phyloP scores from a whole-genome alignment of 1,284 basidiomycete species.

The Apiotrichum montevideense region DNA sequence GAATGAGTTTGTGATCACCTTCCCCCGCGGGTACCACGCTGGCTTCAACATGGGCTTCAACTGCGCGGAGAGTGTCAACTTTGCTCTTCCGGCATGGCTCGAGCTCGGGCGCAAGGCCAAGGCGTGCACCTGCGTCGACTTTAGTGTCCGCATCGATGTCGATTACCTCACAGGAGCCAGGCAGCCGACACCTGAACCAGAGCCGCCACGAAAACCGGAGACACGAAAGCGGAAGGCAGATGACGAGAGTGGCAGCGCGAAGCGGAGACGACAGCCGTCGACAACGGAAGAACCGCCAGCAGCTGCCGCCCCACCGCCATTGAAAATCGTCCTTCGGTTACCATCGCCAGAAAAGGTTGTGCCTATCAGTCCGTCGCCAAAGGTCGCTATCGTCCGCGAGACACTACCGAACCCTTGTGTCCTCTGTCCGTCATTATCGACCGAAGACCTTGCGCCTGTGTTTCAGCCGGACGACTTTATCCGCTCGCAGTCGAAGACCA shows the following conservation, averaged over 20 bases:
- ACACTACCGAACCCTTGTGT: conserved; percentile 57
- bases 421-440: conserved; percentile 62
- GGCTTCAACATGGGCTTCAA: conserved; percentile 97
- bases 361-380: neutral
- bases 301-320: neutral
- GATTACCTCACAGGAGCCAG: conserved; percentile 56
- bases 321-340: neutral
- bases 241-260: neutral
- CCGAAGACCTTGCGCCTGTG: conserved; percentile 60
- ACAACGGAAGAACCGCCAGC: too few relatives aligned
- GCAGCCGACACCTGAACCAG: neutral
- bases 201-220: neutral
- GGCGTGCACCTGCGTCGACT: conserved; percentile 72
- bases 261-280: neutral
- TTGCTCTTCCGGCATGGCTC: conserved; percentile 91
- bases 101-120: conserved; percentile 78
- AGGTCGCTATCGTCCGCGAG: conserved; percentile 4
- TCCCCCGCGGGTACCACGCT: conserved; percentile 87
- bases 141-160: conserved; percentile 87
- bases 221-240: neutral
- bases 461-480: conserved; percentile 20
- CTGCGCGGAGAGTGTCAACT: conserved; percentile 96
- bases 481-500: conserved; percentile 5
- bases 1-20: conserved; percentile 95
- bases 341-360: conserved; percentile 2